Evolutionary conservation across 805 yeast species (phyloP), one percentile per base, ranked within the genome.

Genomic region (Kodamaea fukazawae): DNA sequence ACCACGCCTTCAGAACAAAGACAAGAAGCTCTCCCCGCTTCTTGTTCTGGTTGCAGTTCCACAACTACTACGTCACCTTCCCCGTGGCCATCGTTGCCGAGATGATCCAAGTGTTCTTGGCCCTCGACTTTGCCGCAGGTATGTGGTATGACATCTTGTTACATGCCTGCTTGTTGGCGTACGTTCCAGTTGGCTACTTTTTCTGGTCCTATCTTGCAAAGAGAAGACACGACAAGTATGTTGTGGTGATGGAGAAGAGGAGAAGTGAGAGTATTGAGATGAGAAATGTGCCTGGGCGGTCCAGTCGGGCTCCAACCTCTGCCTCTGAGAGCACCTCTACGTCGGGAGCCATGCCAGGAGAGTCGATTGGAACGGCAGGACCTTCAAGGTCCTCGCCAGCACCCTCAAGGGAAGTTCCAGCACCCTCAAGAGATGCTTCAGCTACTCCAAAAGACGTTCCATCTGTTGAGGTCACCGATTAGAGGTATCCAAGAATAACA

Each of bases 31-130:
- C 71, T 10, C 73, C 74, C 1, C 36, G 41, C 20, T 55, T 58
- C 42, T 50, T 68, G 17, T 63, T 63, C 40, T 60, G 67, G 64
- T 53, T 67, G 34, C 62, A 68, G 38, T 65, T 60, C 45, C 55
- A 57, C 38, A 57, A 60, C 36, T 60, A 55, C 44, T 65, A 54
- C 49, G 9, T 67, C 7, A 60, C 67, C 1, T 61, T 62, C 36
- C 73, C 73, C 4, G 4, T 61, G 4, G 46, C 65, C 0, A 28
- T 61, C 4, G 42, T 52, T 3, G 56, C 69, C 7, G 75, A 70
- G 44, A 55, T 67, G 60, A 44, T 59, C 3, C 47, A 64, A 23
- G 44, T 58, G 13, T 65, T 70, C 40, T 55, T 70, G 39, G 58
- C 70, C 40, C 53, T 70, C 32, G 60, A 53, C 3, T 62, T 63